phyloP scores from a whole-genome alignment of 1,284 basidiomycete genomes.

The Blastosporella zonata region DNA sequence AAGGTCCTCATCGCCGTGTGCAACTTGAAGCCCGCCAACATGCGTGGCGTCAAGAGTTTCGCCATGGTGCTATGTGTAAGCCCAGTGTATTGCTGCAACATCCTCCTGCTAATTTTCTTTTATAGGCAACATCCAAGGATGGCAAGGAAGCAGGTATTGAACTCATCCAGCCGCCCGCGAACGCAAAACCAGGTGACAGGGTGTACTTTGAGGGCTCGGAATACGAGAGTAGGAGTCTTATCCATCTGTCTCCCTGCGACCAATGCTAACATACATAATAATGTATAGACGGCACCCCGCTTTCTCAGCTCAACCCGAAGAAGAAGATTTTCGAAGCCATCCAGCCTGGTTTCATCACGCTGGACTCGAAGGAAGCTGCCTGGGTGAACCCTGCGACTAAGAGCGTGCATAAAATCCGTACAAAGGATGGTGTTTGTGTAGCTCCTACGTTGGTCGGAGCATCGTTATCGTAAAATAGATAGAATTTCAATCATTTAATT shows the following conservation, averaged over 20 bases:
- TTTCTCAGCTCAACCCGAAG: conserved; percentile 90
- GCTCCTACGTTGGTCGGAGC: conserved; percentile 86
- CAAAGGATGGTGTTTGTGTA: conserved; percentile 77
- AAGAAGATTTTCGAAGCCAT: conserved; percentile 97
- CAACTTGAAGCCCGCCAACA: conserved; percentile 92
- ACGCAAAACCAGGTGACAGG: conserved; percentile 84
- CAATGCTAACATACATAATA: conserved; percentile 9
- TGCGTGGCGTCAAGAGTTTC: conserved; percentile 95
- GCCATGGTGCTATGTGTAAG: conserved; percentile 93
- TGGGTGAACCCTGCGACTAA: conserved; percentile 90
- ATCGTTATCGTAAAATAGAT: conserved; percentile 64
- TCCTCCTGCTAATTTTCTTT: background rate
- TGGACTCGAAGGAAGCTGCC: conserved; percentile 83
- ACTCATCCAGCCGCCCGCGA: conserved; percentile 83
- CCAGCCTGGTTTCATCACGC: conserved; percentile 87
- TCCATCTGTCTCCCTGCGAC: background rate
- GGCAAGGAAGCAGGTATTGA: conserved; percentile 92
- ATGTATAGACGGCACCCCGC: conserved; percentile 61
- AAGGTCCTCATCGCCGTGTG: conserved; percentile 88
- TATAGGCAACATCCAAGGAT: conserved; percentile 81
- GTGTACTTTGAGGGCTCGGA: conserved; percentile 91
- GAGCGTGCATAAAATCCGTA: conserved; percentile 79
- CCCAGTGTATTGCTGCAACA: background rate
- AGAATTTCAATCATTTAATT: background rate
- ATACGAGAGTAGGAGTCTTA: conserved; percentile 62